Evolutionary conservation across 2,329 filamentous ascomycete species (phyloP).

Genomic region (Nectriaceae sp.): DNA sequence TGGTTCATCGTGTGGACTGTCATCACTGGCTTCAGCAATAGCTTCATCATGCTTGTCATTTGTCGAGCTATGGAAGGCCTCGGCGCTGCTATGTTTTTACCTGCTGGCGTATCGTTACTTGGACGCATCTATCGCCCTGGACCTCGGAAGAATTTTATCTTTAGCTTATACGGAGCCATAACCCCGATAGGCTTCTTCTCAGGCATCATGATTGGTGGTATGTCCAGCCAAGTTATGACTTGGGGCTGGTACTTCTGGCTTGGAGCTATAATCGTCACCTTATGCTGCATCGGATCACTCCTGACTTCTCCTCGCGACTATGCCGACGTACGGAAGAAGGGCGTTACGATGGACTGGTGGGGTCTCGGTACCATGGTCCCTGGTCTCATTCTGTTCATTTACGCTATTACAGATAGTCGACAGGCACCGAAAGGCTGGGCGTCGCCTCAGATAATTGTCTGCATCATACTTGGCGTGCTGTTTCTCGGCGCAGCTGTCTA

Average conservation of each 20-base stretch:
- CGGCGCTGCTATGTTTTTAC: conserved; percentile 68
- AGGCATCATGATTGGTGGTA: conserved; percentile 66
- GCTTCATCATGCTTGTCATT: conserved; percentile 65
- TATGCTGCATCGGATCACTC: conserved; percentile 51
- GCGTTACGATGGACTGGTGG: conserved; percentile 60
- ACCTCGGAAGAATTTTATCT: conserved; percentile 67
- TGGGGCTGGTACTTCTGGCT: conserved; percentile 74
- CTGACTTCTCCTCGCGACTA: conserved; percentile 40
- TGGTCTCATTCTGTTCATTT: conserved; percentile 66
- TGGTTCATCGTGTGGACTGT: conserved; percentile 69
- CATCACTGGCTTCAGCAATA: conserved; percentile 64
- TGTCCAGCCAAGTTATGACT: conserved; percentile 57
- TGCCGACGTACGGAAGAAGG: conserved; percentile 29
- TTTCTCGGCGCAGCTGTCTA: conserved; percentile 58
- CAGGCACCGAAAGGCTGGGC: conserved; percentile 63
- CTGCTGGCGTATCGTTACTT: conserved; percentile 67
- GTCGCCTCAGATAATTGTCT: conserved; percentile 63
- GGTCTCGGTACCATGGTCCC: conserved; percentile 55
- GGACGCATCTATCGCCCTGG: conserved; percentile 67
- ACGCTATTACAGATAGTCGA: conserved; percentile 66
- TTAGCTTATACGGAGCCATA: conserved; percentile 57
- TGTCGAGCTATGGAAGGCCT: conserved; percentile 70
- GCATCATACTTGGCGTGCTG: conserved; percentile 57
- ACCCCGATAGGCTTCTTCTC: conserved; percentile 57
- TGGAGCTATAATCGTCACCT: conserved; percentile 45